Percentiles rank a stretch among this genome's conserved stretches.
Evolutionary conservation across 1,284 basidiomycete genomes (phyloP).

Genomic region (Tremellales sp.): DNA sequence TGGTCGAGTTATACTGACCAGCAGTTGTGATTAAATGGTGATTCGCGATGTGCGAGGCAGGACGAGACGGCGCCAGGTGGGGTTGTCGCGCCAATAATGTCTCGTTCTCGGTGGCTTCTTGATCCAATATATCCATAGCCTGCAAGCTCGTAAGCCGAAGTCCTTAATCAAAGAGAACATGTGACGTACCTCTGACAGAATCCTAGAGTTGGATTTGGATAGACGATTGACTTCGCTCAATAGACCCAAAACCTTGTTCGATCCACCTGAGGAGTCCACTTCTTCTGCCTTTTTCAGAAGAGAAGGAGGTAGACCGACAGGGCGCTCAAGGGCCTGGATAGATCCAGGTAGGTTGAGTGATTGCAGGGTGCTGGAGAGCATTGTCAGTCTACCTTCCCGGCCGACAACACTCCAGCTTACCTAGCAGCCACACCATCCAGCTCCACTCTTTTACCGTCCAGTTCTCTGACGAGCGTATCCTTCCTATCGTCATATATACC

Average conservation of each 20-base stretch:
- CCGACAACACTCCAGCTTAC: constrained; percentile 51
- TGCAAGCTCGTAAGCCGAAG: constrained; percentile 40
- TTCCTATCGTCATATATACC: constrained; percentile 86
- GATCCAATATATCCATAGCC: constrained; percentile 83
- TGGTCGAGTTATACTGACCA: constrained; percentile 64
- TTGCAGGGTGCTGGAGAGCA: constrained; percentile 59
- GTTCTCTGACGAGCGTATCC: constrained; percentile 64
- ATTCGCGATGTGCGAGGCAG: constrained; percentile 75
- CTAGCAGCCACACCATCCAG: constrained; percentile 62
- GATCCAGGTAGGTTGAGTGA: constrained; percentile 76
- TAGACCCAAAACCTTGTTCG: constrained; percentile 64
- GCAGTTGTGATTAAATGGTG: constrained; percentile 65
- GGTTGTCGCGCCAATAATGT: constrained; percentile 51
- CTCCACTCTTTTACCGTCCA: constrained; percentile 62
- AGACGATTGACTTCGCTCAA: constrained; percentile 70
- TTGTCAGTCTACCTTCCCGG: neutral
- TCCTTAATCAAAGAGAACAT: neutral
- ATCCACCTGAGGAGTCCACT: constrained; percentile 72
- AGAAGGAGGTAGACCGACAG: constrained; percentile 82
- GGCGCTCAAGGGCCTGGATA: constrained; percentile 81
- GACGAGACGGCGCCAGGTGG: constrained; percentile 50
- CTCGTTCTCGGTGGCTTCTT: constrained; percentile 85
- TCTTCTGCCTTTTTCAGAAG: constrained; percentile 82
- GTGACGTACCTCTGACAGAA: constrained; percentile 67
- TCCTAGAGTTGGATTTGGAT: constrained; percentile 58